These are phyloP conservation scores for Colletotrichum orchidophilum DNA, from an alignment of 2,329 filamentous ascomycete genomes.

Conservation along the genomic window DNA sequence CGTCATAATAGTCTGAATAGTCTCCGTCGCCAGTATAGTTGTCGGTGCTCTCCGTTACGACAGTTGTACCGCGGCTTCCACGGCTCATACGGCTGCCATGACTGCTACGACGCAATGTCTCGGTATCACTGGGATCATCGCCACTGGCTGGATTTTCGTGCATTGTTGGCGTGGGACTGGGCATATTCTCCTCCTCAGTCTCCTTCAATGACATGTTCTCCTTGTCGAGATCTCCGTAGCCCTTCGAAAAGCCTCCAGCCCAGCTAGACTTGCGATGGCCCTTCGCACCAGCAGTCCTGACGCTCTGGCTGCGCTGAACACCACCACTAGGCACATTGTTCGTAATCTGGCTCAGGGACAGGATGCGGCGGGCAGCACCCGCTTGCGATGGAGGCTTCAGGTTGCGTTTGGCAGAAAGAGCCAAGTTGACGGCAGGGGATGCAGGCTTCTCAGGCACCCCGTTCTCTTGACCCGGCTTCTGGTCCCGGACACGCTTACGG, in stretches of 20 bases:
- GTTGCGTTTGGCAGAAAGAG: conserved; percentile 62
- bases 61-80: conserved; percentile 56
- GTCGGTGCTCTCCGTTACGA: conserved; percentile 53
- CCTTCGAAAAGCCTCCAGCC: conserved; percentile 62
- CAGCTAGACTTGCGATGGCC: conserved; percentile 75
- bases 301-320: conserved; percentile 81
- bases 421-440: conserved; percentile 58
- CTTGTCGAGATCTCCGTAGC: conserved; percentile 65
- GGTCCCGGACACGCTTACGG: conserved; percentile 62
- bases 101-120: conserved; percentile 57
- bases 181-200: conserved; percentile 64
- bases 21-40: conserved; percentile 48
- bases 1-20: conserved; percentile 46
- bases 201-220: conserved; percentile 73
- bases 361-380: conserved; percentile 78
- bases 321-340: conserved; percentile 73
- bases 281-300: conserved; percentile 67
- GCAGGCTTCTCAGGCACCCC: conserved; percentile 35
- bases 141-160: conserved; percentile 27
- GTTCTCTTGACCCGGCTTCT: conserved; percentile 48
- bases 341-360: conserved; percentile 90
- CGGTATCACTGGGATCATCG: conserved; percentile 59
- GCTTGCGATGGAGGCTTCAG: conserved; percentile 56
- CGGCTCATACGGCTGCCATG: conserved; percentile 44
- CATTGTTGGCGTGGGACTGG: conserved; percentile 13